Conservation (phyloP, 306 rosid species). For the Pyrus betulifolia region DNA sequence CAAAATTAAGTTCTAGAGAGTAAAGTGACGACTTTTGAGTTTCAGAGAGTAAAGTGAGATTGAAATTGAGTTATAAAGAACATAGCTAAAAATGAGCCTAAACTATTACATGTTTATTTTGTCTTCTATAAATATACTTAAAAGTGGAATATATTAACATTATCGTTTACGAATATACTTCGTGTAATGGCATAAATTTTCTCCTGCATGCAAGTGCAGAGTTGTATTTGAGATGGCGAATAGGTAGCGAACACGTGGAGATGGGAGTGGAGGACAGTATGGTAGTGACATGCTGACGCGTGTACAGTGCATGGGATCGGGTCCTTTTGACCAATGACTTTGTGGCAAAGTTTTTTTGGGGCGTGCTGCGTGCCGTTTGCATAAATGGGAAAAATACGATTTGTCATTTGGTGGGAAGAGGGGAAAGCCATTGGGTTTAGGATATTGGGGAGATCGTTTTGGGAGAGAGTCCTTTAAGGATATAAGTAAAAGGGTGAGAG, state of each 20-base stretch:
- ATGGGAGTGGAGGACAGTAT: constrained; percentile 36
- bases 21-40: too few species aligned
- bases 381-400: not conserved
- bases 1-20: too few species aligned
- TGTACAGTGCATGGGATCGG: constrained; percentile 52
- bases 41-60: fast-evolving
- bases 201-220: not conserved
- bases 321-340: constrained; percentile 29
- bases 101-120: too few species aligned
- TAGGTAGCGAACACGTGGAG: constrained; percentile 17
- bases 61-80: too few species aligned
- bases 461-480: not conserved
- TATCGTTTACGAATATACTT: too few species aligned
- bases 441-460: not conserved
- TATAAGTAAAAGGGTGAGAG: not conserved
- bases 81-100: too few species aligned
- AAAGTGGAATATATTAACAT: too few species aligned
- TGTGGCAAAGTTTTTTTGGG: not conserved
- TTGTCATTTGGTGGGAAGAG: not conserved
- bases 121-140: too few species aligned
- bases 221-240: not conserved
- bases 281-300: constrained; percentile 40
- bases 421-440: not conserved
- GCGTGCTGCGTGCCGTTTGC: not conserved
- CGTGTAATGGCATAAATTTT: too few species aligned